phyloP scores from a whole-genome alignment of 169 alveolate species.

The Plasmodium billcollinsi region DNA sequence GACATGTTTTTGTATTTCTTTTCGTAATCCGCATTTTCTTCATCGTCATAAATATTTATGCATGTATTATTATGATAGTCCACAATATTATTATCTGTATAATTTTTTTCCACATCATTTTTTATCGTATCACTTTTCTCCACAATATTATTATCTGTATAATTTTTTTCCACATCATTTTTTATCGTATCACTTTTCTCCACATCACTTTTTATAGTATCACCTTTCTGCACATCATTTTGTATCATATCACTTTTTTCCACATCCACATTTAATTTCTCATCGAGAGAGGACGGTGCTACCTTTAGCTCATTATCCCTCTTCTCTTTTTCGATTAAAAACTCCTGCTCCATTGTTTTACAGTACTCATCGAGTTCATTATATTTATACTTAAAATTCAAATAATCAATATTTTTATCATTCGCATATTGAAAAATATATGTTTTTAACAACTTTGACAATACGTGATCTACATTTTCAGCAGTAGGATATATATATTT shows the following conservation, averaged over 20 bases:
- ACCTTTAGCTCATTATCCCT: too few species aligned
- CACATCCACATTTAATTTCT: not conserved
- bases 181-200: not conserved
- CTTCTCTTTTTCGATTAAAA: not conserved
- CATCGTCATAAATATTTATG: slow-evolving; percentile 30
- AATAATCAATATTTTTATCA: slow-evolving; percentile 59
- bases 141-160: not conserved
- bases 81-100: not conserved
- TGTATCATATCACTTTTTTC: not conserved
- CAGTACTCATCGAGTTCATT: slow-evolving; percentile 64
- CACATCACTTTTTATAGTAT: not conserved
- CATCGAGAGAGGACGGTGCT: not conserved
- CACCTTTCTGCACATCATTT: not conserved
- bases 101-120: too few species aligned
- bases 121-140: not conserved
- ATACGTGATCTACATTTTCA: slow-evolving; percentile 78
- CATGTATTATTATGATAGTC: too few species aligned
- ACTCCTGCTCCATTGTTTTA: slow-evolving; percentile 13
- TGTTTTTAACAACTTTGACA: slow-evolving; percentile 79
- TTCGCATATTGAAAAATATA: slow-evolving; percentile 82
- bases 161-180: not conserved
- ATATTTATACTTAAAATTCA: slow-evolving; percentile 57
- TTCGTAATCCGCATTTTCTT: slow-evolving; percentile 27
- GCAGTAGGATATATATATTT: slow-evolving; percentile 81
- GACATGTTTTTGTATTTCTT: slow-evolving; percentile 35